Conservation (phyloP, 2,329 filamentous ascomycete genomes). For the Penicillium rolfsii region DNA sequence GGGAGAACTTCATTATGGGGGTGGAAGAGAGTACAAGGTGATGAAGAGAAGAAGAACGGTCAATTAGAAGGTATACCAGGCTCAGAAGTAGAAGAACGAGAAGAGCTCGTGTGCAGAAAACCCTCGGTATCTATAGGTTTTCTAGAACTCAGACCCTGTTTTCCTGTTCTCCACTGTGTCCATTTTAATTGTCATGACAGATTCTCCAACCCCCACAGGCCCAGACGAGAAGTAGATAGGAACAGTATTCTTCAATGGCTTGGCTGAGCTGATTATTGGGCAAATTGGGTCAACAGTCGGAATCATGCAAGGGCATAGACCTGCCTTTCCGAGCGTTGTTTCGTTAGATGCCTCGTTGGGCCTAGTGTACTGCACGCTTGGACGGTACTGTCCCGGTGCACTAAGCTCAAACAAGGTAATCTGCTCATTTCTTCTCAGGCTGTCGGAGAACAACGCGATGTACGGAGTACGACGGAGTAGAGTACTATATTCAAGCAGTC, state of each 20-base stretch:
- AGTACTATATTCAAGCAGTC: no score
- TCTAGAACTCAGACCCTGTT: background rate
- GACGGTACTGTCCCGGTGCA: background rate
- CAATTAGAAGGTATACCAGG: background rate
- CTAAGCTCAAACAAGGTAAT: slow-evolving; percentile 3
- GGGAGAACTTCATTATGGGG: slow-evolving; percentile 38
- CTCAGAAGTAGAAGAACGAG: background rate
- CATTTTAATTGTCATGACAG: background rate
- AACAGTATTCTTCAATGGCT: background rate
- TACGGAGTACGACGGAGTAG: no score
- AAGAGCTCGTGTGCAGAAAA: background rate
- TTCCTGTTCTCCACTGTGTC: background rate
- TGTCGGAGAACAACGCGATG: background rate
- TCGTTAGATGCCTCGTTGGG: background rate
- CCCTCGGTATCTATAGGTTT: background rate
- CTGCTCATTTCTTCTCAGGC: slow-evolving; percentile 7
- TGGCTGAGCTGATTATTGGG: background rate
- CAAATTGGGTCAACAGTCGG: background rate
- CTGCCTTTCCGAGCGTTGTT: background rate
- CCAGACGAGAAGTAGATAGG: background rate
- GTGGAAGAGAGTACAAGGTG: background rate
- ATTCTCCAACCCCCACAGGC: background rate
- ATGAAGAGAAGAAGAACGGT: background rate
- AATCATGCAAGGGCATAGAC: background rate
- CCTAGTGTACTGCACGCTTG: background rate